A percentile compares a stretch with the other conserved stretches of the same genome.
These are phyloP conservation scores for Acanthamoeba quina DNA, from an alignment of 208 protist species.

Conservation along the genomic window DNA sequence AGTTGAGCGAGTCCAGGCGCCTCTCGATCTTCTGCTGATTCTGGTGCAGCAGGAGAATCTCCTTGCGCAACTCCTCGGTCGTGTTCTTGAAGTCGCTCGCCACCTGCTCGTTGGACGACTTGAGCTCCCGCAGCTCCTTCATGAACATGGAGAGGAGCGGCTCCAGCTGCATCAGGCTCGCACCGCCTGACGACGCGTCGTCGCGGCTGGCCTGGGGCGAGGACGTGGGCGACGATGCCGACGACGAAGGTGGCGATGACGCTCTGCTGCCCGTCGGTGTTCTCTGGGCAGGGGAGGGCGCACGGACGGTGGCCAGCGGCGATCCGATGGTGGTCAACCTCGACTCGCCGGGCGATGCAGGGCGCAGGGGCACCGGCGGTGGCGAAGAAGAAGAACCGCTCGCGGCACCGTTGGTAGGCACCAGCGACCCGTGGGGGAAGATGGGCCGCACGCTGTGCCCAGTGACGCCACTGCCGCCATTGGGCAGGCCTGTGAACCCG, in stretches of 20 bases:
- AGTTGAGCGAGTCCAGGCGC: slow-evolving; percentile 6
- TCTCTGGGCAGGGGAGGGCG: neutral
- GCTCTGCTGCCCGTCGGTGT: neutral
- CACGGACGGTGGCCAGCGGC: neutral
- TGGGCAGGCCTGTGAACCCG: neutral
- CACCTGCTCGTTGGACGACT: slow-evolving; percentile 36
- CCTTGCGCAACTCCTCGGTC: slow-evolving; percentile 45
- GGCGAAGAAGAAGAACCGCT: neutral
- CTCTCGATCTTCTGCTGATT: slow-evolving; percentile 61
- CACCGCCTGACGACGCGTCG: neutral
- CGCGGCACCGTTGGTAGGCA: too few species aligned
- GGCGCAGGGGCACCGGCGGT: neutral
- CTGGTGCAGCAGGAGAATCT: slow-evolving; percentile 47
- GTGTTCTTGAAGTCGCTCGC: slow-evolving; percentile 36
- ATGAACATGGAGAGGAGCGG: slow-evolving; percentile 55
- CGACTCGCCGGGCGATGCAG: neutral
- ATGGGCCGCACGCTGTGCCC: neutral
- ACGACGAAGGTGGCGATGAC: neutral
- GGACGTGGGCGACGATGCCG: neutral
- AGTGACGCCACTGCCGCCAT: neutral
- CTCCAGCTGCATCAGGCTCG: slow-evolving; percentile 50
- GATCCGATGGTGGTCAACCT: neutral
- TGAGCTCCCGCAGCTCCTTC: slow-evolving; percentile 66
- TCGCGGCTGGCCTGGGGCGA: neutral
- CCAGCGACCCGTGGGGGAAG: neutral